Base-by-base conservation (phyloP, 805 yeast species). In the Starmerella apicola region DNA sequence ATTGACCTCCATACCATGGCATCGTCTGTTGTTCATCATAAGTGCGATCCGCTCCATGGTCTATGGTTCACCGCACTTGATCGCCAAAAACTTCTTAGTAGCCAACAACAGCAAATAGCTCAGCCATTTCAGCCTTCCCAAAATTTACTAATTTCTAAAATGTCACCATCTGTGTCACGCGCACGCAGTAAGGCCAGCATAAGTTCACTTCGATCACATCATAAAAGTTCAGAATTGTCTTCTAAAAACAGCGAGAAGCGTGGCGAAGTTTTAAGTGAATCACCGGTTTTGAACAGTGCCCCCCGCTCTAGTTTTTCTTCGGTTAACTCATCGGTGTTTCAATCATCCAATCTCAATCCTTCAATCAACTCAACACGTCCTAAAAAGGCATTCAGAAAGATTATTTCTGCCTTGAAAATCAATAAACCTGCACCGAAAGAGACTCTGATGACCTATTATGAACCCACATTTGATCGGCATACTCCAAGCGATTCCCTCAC, bases 51-150 rank as follows among this genome's bases (percentile, higher is more conserved):
- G 8, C 39, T 52, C 21, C 53, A 52, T 28, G 56, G 56, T 2
- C 32, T 52, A n/a, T 52, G 55, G 55, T 46, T 36, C 27, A 52
- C 56, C 0, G 50, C 54, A 3, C 42, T 52, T 5, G 56, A 51
- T 24, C 35, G 45, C 13, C 47, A 40, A 13, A 39, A 42, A 4
- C n/a, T 22, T 6, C 41, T 37, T 2, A 28, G 34, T 20, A 31
- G 17, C 25, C 32, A 22, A 17, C 31, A 36, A 15, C 12, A 6
- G 22, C 26, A 18, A n/a, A n/a, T n/a, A n/a, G n/a, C n/a, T n/a
- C n/a, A n/a, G 26, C 13, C 12, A 25, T n/a, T 25, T n/a, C 28
- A 25, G 28, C 28, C 28, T 25, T 25, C 13, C n/a, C 28, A n/a
- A n/a, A n/a, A n/a, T n/a, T n/a, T n/a, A n/a, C n/a, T n/a, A n/a